A percentile compares a stretch with the other conserved stretches of the same genome.
Conservation (phyloP, 108 stramenopile species). For the Fistulifera pelliculosa region DNA sequence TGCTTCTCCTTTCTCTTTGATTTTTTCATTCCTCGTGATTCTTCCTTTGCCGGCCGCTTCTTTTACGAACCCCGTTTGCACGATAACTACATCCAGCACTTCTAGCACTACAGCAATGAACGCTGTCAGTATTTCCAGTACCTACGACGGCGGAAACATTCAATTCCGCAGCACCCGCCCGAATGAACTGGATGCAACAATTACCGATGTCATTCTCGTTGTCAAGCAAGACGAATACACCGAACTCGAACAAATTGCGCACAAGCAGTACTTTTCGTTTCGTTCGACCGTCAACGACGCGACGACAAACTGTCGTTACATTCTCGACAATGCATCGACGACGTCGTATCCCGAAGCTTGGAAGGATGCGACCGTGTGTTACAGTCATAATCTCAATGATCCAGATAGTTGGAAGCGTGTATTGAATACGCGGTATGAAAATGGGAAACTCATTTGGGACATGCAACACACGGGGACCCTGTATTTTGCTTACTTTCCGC, state of each 20-base stretch:
- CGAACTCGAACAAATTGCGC: constrained; percentile 38
- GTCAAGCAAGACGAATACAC: constrained; percentile 45
- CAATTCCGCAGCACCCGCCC: constrained; percentile 22
- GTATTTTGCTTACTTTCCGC: constrained; percentile 53
- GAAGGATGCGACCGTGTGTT: constrained; percentile 41
- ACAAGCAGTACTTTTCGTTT: constrained; percentile 56
- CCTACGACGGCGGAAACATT: constrained; percentile 80
- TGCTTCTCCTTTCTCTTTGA: too few species aligned
- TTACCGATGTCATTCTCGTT: constrained; percentile 22
- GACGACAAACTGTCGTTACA: constrained; percentile 19
- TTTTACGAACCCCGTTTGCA: too few species aligned
- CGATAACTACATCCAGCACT: too few species aligned
- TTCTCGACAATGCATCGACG: constrained; percentile 34
- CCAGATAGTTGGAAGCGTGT: constrained; percentile 33
- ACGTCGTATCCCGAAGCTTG: constrained; percentile 44
- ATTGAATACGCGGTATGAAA: constrained; percentile 24
- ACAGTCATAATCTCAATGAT: constrained; percentile 23
- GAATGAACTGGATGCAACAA: constrained; percentile 7
- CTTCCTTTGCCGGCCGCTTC: too few species aligned
- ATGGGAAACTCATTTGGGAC: constrained; percentile 42
- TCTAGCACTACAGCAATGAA: neutral
- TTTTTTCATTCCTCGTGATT: too few species aligned
- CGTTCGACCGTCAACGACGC: constrained; percentile 20
- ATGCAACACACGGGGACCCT: constrained; percentile 28
- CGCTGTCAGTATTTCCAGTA: constrained; percentile 41